These are phyloP conservation scores for Thelonectria blattea DNA, from an alignment of 2,329 filamentous ascomycete genomes.

Conservation along the genomic window DNA sequence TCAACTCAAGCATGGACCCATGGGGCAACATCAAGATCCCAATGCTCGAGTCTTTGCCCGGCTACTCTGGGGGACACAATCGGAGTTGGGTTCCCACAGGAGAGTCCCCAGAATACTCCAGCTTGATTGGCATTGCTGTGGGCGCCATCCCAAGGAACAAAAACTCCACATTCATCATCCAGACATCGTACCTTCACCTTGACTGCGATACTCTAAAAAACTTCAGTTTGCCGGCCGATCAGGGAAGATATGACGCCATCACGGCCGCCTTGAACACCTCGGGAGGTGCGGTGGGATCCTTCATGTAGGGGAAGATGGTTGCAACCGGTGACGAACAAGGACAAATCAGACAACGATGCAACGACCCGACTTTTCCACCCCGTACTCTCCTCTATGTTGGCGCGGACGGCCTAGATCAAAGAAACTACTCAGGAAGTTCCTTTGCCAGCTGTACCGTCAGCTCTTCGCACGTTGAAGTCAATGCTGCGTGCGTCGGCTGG, in stretches of 20 bases:
- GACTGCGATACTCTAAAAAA: background rate
- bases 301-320: background rate
- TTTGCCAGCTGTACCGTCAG: constrained; percentile 1
- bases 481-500: constrained; percentile 1
- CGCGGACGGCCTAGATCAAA: background rate
- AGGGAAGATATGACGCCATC: background rate
- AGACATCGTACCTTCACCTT: constrained; percentile 2
- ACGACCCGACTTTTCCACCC: background rate
- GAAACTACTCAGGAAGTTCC: background rate
- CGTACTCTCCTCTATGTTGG: background rate
- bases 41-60: background rate
- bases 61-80: background rate
- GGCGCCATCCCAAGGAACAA: background rate
- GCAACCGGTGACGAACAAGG: background rate
- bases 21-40: constrained; percentile 9
- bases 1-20: constrained; percentile 7
- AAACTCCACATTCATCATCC: background rate
- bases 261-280: background rate
- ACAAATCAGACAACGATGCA: background rate
- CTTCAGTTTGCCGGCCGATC: background rate
- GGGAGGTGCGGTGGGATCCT: background rate
- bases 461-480: constrained; percentile 4
- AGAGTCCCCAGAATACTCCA: background rate
- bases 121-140: constrained; percentile 5
- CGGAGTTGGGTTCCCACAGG: background rate